Conservation (phyloP, 2,329 filamentous ascomycete genomes). For the Alternaria longipes region DNA sequence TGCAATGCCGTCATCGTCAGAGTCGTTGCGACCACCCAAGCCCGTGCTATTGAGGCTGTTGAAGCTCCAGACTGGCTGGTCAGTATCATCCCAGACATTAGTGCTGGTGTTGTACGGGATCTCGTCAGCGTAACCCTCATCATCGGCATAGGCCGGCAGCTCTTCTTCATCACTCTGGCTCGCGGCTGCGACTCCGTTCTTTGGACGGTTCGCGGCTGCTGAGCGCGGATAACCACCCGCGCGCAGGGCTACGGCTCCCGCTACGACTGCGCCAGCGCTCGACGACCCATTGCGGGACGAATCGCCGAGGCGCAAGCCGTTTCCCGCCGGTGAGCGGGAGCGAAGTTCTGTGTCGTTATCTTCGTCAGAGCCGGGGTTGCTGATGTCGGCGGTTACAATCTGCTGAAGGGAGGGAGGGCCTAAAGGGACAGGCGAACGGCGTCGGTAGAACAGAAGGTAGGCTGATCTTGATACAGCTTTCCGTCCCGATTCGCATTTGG, state of each 20-base stretch:
- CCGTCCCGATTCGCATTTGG: conserved; percentile 66
- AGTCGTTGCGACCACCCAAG: conserved; percentile 18
- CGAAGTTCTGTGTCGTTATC: conserved; percentile 50
- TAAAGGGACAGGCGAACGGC: conserved; percentile 78
- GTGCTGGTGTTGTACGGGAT: conserved; percentile 9
- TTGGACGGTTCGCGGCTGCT: conserved; percentile 45
- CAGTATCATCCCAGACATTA: conserved; percentile 18
- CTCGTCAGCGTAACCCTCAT: conserved; percentile 27
- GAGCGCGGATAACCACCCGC: conserved; percentile 47
- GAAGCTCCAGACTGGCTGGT: conserved; percentile 38
- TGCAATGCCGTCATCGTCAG: conserved; percentile 12
- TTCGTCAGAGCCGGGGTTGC: conserved; percentile 55
- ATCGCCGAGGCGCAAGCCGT: conserved; percentile 86
- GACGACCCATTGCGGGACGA: conserved; percentile 90
- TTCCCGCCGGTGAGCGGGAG: conserved; percentile 70
- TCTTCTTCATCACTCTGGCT: conserved; percentile 38
- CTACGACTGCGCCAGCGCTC: conserved; percentile 85
- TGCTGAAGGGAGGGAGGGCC: conserved; percentile 79
- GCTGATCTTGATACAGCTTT: conserved; percentile 78
- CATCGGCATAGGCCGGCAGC: conserved; percentile 35
- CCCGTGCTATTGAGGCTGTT: conserved; percentile 11
- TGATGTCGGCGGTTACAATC: conserved; percentile 68
- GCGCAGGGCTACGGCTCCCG: conserved; percentile 59
- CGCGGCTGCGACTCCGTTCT: conserved; percentile 48
- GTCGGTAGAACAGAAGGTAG: conserved; percentile 95